A percentile compares a stretch with the other conserved stretches of the same genome.
phyloP scores from a whole-genome alignment of 345 rosid species.

The Euphorbia peplus region DNA sequence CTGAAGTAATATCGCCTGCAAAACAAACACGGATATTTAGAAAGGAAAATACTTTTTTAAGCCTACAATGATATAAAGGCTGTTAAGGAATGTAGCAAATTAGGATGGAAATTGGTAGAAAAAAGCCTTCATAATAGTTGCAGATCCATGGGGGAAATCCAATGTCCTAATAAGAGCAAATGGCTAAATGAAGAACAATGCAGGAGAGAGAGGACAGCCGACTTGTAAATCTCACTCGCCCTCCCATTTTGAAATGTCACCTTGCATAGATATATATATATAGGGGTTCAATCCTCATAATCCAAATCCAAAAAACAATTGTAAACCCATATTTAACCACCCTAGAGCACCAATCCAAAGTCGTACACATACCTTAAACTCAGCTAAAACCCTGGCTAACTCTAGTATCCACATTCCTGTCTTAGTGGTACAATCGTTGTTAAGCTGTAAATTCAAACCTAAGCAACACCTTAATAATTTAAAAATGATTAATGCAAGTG shows the following conservation, averaged over 20 bases:
- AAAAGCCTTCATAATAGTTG: not conserved
- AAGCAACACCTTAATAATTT: no score
- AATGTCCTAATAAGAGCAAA: not conserved
- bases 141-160: not conserved
- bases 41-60: not conserved
- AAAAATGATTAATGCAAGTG: no score
- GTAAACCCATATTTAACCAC: not conserved
- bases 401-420: no score
- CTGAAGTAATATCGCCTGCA: constrained; percentile 90
- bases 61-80: not conserved
- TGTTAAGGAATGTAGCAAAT: constrained; percentile 7
- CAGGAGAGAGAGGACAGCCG: no score
- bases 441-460: no score
- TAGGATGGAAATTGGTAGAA: not conserved
- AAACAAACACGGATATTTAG: constrained; percentile 12
- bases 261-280: not conserved
- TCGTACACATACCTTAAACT: no score
- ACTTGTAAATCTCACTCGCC: no score
- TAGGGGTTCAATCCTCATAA: not conserved
- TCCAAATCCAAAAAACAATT: no score
- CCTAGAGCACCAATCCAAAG: no score
- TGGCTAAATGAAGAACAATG: not conserved
- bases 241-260: not conserved
- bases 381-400: no score
- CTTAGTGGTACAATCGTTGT: no score